These are phyloP conservation scores for Hyparrhenia diplandra DNA, from an alignment of 176 grass and related monocot genomes.

Conservation along the genomic window DNA sequence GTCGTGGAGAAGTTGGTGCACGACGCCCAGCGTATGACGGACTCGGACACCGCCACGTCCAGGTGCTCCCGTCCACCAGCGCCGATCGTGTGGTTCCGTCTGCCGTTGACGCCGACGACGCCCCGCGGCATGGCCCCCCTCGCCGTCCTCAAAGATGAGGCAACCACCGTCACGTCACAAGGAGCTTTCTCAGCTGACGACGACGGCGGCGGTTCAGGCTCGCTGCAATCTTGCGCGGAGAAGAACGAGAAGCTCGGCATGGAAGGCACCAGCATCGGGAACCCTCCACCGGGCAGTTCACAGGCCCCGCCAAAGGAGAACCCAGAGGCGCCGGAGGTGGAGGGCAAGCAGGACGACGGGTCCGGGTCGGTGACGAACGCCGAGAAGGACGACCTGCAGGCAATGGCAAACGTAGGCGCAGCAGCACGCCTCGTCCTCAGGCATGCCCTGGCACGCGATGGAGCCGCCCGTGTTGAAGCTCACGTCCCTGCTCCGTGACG, in stretches of 20 bases:
- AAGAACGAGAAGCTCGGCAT: conserved; percentile 88
- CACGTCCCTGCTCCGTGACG: conserved; percentile 53
- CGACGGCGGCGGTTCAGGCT: neutral
- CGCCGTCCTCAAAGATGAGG: neutral
- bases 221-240: neutral
- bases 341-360: conserved; percentile 1
- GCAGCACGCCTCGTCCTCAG: conserved; percentile 48
- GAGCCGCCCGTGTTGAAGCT: conserved; percentile 59
- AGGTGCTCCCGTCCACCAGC: conserved; percentile 58
- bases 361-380: neutral
- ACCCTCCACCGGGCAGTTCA: neutral
- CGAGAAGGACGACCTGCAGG: conserved; percentile 67
- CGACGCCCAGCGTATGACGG: conserved; percentile 90
- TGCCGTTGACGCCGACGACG: conserved; percentile 22
- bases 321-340: neutral
- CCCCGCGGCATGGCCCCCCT: neutral
- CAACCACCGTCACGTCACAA: neutral
- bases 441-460: conserved; percentile 31
- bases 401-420: conserved; percentile 26
- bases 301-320: conserved; percentile 47
- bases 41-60: conserved; percentile 65
- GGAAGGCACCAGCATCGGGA: conserved; percentile 17
- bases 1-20: conserved; percentile 71
- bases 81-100: conserved; percentile 78
- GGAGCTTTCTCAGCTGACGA: neutral